Conservation (phyloP, 2,329 filamentous ascomycete genomes). For the Amesomyces nigricolor region DNA sequence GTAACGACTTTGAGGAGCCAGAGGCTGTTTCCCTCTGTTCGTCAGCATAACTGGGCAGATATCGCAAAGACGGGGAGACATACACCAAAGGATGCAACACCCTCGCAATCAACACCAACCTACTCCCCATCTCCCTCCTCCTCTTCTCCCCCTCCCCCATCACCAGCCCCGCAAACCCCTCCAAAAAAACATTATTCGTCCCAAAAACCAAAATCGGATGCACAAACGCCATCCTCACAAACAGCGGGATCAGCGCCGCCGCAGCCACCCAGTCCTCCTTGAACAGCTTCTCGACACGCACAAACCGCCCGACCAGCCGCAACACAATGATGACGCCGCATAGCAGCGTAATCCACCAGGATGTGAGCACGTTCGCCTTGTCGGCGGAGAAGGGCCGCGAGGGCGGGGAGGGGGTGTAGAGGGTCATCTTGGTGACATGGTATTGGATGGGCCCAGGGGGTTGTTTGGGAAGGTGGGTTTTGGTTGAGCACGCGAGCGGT, state of each 20-base stretch:
- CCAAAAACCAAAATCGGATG: constrained; percentile 80
- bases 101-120: constrained; percentile 61
- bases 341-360: constrained; percentile 89
- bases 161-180: constrained; percentile 28
- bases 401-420: constrained; percentile 51
- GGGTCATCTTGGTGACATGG: no score
- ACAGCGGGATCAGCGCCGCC: constrained; percentile 70
- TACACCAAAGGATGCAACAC: neutral
- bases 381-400: constrained; percentile 48
- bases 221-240: constrained; percentile 75
- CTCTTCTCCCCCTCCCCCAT: constrained; percentile 51
- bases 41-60: no score
- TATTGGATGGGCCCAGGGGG: no score
- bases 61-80: no score
- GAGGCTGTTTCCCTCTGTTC: no score
- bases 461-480: no score
- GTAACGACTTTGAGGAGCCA: constrained; percentile 90
- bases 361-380: constrained; percentile 84
- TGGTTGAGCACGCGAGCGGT: no score
- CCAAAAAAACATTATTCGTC: constrained; percentile 75
- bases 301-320: constrained; percentile 73
- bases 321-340: constrained; percentile 76
- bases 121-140: constrained; percentile 65
- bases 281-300: constrained; percentile 81
- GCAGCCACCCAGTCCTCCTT: constrained; percentile 83